Base-by-base conservation (phyloP, 306 rosid genomes). In the Cicer arietinum region DNA sequence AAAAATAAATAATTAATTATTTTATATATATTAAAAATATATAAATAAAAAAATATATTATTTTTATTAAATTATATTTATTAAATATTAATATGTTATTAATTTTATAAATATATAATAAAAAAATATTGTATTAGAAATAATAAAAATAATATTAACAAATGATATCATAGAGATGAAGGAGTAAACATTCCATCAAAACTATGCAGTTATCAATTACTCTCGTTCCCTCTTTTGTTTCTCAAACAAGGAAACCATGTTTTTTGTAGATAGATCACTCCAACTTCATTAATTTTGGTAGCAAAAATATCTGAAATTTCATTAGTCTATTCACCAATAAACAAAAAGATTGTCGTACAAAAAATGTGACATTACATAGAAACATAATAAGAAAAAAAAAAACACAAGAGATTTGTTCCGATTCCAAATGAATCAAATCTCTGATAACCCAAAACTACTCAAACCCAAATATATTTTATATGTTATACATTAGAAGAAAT, bases 271-370 rank as follows among this genome's bases (percentile, higher is more conserved):
- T 18, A n/a, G 67, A n/a, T 44, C 39, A 25, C 9, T 10, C 79
- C 53, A 78, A 64, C 42, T 67, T 81, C 81, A 71, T 74, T 51
- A 45, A 46, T 48, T 82, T 75, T 75, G 64, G 73, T 77, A 57
- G 80, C 79, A 83, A 78, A 82, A 86, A 79, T 76, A 76, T 76
- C 56, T 56, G 52, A 75, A 69, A 75, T 80, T 76, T 83, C 87
- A 84, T 82, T 82, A 77, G 81, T 73, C 80, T 73, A 69, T 81
- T 50, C 77, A 75, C 50, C 69, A 63, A 75, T 58, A 76, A 14
- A 65, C 50, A 78, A 11, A 73, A 47, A 30, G 56, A 40, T 20
- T 35, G 41, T 52, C 71, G 10, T 67, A 77, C 74, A 71, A 71
- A 61, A 84, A 66, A 67, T 42, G 18, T 60, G 30, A 77, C 78